Conservation (phyloP, 108 stramenopile species). For the Poteriospumella lacustris region DNA sequence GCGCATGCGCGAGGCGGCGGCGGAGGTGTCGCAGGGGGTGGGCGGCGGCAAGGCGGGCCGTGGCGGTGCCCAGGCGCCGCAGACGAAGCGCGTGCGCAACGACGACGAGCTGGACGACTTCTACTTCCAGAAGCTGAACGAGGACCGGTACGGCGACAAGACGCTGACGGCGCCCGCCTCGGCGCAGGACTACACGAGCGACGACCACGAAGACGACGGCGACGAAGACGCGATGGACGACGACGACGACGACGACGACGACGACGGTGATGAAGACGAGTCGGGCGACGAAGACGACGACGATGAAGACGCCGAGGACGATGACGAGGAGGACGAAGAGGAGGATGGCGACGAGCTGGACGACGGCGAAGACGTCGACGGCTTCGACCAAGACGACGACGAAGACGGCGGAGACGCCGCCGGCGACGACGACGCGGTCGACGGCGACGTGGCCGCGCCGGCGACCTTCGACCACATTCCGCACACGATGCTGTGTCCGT, state of each 20-base stretch:
- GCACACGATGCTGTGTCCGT: conserved; percentile 79
- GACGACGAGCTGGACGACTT: background rate
- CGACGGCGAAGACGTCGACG: background rate
- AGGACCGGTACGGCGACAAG: background rate
- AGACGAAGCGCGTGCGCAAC: background rate
- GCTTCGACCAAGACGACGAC: too few relatives aligned
- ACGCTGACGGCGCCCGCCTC: background rate
- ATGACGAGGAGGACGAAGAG: background rate
- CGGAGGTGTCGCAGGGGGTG: too few relatives aligned
- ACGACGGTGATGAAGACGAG: conserved; percentile 67
- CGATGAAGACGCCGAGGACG: conserved; percentile 38
- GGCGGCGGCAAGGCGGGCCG: too few relatives aligned
- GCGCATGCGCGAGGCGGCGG: too few relatives aligned
- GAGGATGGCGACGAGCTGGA: background rate
- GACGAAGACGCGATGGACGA: background rate
- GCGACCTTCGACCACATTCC: conserved; percentile 58
- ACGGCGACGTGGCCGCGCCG: background rate
- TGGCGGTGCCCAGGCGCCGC: background rate
- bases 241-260: conserved; percentile 44
- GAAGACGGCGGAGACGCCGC: too few relatives aligned
- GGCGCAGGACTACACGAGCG: background rate
- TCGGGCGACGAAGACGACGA: conserved; percentile 72
- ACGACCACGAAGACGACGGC: background rate
- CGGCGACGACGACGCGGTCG: conserved; percentile 4
- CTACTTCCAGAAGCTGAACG: background rate